Evolutionary conservation across 129 eudicot species (phyloP).

Genomic region (Centaurea solstitialis): DNA sequence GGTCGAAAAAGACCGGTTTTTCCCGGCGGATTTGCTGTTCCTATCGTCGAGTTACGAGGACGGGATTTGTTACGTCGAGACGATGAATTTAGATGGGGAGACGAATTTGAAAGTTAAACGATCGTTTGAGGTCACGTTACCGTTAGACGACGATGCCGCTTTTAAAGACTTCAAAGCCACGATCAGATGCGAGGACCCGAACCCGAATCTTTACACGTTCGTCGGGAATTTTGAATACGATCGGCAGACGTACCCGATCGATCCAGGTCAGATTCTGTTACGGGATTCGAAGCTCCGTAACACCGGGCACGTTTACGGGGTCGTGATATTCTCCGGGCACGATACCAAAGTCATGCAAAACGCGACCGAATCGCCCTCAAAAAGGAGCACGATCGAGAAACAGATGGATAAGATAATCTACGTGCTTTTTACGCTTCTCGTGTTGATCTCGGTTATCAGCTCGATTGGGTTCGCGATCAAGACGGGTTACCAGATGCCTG

Average conservation of each 20-base stretch:
- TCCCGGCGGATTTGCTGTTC: constrained; percentile 50
- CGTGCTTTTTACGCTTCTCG: constrained; percentile 41
- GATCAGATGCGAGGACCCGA: constrained; percentile 49
- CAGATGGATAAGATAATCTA: constrained; percentile 54
- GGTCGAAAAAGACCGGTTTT: constrained; percentile 53
- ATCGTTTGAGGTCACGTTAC: constrained; percentile 44
- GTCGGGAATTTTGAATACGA: constrained; percentile 47
- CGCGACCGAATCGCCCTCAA: constrained; percentile 49
- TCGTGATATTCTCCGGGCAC: constrained; percentile 52
- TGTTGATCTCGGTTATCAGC: constrained; percentile 42
- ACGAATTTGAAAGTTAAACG: constrained; percentile 52
- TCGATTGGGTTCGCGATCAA: constrained; percentile 47
- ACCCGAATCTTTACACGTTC: constrained; percentile 49
- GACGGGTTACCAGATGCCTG: constrained; percentile 40
- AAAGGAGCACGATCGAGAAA: constrained; percentile 51
- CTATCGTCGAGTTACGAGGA: constrained; percentile 54
- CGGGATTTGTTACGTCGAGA: constrained; percentile 62
- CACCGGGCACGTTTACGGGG: constrained; percentile 43
- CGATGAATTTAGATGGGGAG: constrained; percentile 56
- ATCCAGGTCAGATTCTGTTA: constrained; percentile 45
- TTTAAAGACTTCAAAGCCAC: constrained; percentile 46
- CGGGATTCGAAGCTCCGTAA: constrained; percentile 57
- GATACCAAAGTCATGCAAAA: constrained; percentile 60
- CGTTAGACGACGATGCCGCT: constrained; percentile 34
- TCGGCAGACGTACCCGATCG: constrained; percentile 32